phyloP scores from a whole-genome alignment of 2,329 filamentous ascomycete species.

The Penicillium sp. region DNA sequence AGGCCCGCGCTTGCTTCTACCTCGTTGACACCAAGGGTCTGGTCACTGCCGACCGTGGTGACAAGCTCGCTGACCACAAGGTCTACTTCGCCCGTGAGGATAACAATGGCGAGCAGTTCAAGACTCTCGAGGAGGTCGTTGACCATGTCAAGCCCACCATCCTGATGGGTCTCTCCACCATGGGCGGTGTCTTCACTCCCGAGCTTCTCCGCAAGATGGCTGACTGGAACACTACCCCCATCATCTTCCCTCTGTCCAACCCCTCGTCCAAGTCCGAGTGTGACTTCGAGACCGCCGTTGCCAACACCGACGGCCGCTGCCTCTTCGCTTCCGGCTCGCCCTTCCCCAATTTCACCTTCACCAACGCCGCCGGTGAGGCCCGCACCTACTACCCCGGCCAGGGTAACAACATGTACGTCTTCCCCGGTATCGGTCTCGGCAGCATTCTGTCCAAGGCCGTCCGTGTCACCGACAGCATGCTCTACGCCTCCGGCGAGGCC shows the following conservation, averaged over 20 bases:
- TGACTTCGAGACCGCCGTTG: conserved; percentile 90
- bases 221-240: conserved; percentile 70
- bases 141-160: conserved; percentile 94
- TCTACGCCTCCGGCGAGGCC: conserved; percentile 86
- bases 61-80: conserved; percentile 88
- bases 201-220: conserved; percentile 68
- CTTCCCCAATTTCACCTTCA: conserved; percentile 71
- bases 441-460: conserved; percentile 88
- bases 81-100: conserved; percentile 66
- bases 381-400: conserved; percentile 75
- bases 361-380: conserved; percentile 57
- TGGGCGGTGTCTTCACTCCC: conserved; percentile 91
- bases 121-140: conserved; percentile 83
- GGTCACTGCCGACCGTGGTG: conserved; percentile 87
- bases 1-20: conserved; percentile 90
- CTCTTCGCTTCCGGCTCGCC: conserved; percentile 96
- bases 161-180: conserved; percentile 89
- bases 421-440: conserved; percentile 92
- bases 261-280: conserved; percentile 96
- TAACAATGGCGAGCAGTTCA: conserved; percentile 66
- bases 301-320: conserved; percentile 84
- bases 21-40: conserved; percentile 96
- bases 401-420: conserved; percentile 85
- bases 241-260: conserved; percentile 96
- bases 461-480: conserved; percentile 89